Evolutionary conservation across 495 filamentous ascomycete species (phyloP).

Genomic region (Letharia lupina): DNA sequence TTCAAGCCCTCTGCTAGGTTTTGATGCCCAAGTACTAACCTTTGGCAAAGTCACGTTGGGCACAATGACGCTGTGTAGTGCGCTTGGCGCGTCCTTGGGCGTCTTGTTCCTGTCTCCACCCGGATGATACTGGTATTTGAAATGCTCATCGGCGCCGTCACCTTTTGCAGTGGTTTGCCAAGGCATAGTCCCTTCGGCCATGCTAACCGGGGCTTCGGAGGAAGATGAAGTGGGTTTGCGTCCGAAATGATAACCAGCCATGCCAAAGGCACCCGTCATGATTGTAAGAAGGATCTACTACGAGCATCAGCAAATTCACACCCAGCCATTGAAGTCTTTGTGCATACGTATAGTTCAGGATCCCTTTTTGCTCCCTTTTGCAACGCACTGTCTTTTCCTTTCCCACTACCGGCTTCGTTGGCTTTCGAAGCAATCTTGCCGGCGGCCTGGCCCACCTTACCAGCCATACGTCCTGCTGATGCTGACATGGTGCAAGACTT

Average conservation of each 20-base stretch:
- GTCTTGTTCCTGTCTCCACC: constrained; percentile 68
- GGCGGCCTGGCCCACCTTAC: constrained; percentile 22
- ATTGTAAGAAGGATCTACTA: constrained; percentile 76
- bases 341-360: constrained; percentile 72
- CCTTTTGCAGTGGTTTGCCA: constrained; percentile 64
- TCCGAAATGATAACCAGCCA: constrained; percentile 85
- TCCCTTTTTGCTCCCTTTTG: constrained; percentile 63
- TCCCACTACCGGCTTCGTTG: constrained; percentile 30
- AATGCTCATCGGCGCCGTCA: constrained; percentile 40
- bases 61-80: constrained; percentile 86
- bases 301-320: constrained; percentile 3
- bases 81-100: constrained; percentile 84
- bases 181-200: constrained; percentile 70
- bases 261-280: constrained; percentile 79
- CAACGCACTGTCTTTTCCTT: constrained; percentile 44
- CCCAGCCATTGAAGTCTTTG: background rate
- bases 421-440: constrained; percentile 23
- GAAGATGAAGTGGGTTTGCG: constrained; percentile 75
- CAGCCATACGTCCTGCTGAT: constrained; percentile 44
- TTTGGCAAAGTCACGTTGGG: constrained; percentile 88
- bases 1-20: background rate
- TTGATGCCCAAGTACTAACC: constrained; percentile 37
- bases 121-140: constrained; percentile 91
- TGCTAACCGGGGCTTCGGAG: constrained; percentile 69
- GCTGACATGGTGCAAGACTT: constrained; percentile 42